Conservation (phyloP, 345 rosid species). For the Trapa bicornis region DNA sequence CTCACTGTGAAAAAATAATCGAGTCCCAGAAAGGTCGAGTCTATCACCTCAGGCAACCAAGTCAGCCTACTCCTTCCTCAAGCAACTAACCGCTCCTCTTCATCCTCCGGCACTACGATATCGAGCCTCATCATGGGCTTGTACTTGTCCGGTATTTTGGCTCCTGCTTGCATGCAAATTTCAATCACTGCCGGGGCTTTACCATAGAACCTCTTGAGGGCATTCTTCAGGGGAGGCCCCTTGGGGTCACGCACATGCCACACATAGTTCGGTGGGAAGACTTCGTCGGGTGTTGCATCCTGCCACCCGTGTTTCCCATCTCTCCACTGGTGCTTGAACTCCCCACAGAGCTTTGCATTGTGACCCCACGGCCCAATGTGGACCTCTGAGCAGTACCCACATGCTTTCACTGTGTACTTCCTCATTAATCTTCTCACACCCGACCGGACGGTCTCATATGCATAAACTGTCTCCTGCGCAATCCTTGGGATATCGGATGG, state of each 20-base stretch:
- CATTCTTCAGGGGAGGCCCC: constrained; percentile 47
- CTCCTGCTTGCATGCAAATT: constrained; percentile 72
- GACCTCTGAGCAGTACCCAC: constrained; percentile 88
- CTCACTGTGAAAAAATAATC: not conserved
- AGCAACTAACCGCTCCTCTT: constrained; percentile 57
- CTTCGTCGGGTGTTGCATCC: constrained; percentile 63
- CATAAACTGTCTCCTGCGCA: constrained; percentile 70
- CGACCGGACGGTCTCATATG: constrained; percentile 45
- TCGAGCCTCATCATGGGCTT: constrained; percentile 96
- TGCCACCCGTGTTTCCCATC: constrained; percentile 99
- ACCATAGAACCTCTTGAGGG: constrained; percentile 67
- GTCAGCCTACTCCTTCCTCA: constrained; percentile 5
- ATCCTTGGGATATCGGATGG: constrained; percentile 42
- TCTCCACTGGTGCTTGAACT: constrained; percentile 86
- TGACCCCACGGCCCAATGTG: constrained; percentile 97
- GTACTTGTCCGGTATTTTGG: constrained; percentile 43
- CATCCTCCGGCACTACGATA: constrained; percentile 61
- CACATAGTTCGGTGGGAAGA: constrained; percentile 61
- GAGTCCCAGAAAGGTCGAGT: not conserved
- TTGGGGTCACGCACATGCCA: constrained; percentile 69
- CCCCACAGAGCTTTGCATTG: constrained; percentile 83
- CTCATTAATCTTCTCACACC: constrained; percentile 64
- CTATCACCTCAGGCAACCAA: not conserved
- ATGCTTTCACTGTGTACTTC: constrained; percentile 72
- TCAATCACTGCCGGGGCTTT: constrained; percentile 78